phyloP scores from a whole-genome alignment of 495 filamentous ascomycete species.

The Penicillium malachiteum region DNA sequence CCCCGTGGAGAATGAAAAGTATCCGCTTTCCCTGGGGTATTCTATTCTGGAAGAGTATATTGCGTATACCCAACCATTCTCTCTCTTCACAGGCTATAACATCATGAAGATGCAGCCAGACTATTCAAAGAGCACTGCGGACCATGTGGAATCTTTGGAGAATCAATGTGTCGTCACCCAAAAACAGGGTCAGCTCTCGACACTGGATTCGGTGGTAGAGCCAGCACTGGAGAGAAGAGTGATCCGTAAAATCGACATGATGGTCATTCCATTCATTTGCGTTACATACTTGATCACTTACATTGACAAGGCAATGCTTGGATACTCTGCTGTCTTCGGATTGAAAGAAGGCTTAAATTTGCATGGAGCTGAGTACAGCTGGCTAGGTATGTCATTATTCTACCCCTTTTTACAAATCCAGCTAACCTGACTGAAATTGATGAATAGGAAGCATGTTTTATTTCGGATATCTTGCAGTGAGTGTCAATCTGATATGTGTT shows the following conservation, averaged over 20 bases:
- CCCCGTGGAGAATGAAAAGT: not conserved
- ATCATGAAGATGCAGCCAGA: not conserved
- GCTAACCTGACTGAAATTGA: not conserved
- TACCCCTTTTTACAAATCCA: not conserved
- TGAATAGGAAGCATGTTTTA: constrained; percentile 41
- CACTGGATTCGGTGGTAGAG: not conserved
- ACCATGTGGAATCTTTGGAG: constrained; percentile 1
- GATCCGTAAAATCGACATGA: constrained; percentile 15
- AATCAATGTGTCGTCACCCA: not conserved
- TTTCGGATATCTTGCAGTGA: constrained; percentile 47
- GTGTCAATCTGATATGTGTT: not conserved
- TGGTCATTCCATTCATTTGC: constrained; percentile 16
- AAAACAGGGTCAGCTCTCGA: not conserved
- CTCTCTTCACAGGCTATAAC: not conserved
- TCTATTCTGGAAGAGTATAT: not conserved
- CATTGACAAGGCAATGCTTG: constrained; percentile 17
- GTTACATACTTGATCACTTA: constrained; percentile 16
- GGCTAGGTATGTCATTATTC: constrained; percentile 29
- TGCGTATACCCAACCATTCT: not conserved
- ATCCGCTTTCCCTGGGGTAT: not conserved
- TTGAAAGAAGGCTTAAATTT: constrained; percentile 45
- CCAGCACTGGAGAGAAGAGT: constrained; percentile 1
- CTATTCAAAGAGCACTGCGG: not conserved
- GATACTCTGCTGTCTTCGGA: constrained; percentile 47
- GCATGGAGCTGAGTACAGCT: constrained; percentile 47